phyloP scores from a whole-genome alignment of 1,284 basidiomycete species.

The Rhodotorula sp. region DNA sequence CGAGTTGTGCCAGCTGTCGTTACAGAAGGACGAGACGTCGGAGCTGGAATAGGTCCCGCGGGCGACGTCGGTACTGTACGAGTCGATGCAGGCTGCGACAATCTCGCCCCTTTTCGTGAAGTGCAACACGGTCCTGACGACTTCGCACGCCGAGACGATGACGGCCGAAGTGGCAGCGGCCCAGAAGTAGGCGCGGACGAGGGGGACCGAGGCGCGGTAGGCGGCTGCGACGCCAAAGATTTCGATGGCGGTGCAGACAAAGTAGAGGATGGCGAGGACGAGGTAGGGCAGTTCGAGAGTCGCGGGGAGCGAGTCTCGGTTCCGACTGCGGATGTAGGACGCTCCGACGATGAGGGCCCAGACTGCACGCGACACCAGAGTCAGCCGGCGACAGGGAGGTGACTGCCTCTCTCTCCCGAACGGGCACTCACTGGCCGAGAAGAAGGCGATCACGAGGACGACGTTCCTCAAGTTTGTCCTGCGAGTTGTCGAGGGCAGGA shows the following conservation, averaged over 20 bases:
- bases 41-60: not conserved
- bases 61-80: constrained; percentile 7
- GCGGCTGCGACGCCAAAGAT: constrained; percentile 27
- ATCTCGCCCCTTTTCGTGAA: constrained; percentile 26
- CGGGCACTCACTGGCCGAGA: constrained; percentile 8
- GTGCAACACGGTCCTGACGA: constrained; percentile 19
- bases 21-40: constrained; percentile 18
- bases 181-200: constrained; percentile 36
- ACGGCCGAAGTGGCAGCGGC: constrained; percentile 13
- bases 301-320: constrained; percentile 12
- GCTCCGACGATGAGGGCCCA: constrained; percentile 25
- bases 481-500: not conserved
- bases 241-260: constrained; percentile 27
- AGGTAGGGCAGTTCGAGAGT: constrained; percentile 25
- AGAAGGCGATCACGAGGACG: constrained; percentile 20
- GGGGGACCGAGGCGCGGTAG: constrained; percentile 11
- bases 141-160: constrained; percentile 26
- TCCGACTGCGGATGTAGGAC: constrained; percentile 5
- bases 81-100: constrained; percentile 14
- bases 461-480: constrained; percentile 13
- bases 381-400: not conserved
- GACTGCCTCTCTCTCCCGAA: too few species aligned
- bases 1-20: constrained; percentile 15
- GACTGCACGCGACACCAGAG: constrained; percentile 3
- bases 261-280: constrained; percentile 33